Conservation (phyloP, 495 filamentous ascomycete genomes). For the Penicillium malachiteum region DNA sequence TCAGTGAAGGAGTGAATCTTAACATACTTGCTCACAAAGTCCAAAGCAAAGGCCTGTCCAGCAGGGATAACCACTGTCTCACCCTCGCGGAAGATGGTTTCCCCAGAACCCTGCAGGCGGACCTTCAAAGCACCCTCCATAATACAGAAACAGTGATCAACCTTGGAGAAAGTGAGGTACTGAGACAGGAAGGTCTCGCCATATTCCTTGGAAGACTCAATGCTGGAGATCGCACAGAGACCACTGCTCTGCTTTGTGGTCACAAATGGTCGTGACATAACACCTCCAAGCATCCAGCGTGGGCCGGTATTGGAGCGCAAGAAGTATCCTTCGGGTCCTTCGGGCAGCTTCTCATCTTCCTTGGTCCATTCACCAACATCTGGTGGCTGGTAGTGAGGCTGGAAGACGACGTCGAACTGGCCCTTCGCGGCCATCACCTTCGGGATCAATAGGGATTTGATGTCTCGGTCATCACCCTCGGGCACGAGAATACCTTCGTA, state of each 20-base stretch:
- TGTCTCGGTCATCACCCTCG: conserved; percentile 42
- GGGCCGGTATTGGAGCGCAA: conserved; percentile 43
- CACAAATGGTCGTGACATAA: conserved; percentile 43
- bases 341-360: conserved; percentile 41
- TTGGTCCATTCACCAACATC: conserved; percentile 41
- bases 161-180: conserved; percentile 35
- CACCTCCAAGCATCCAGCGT: conserved; percentile 43
- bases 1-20: conserved; percentile 43
- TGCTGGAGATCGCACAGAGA: conserved; percentile 46
- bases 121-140: conserved; percentile 41
- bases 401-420: conserved; percentile 49
- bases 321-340: conserved; percentile 37
- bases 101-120: conserved; percentile 27
- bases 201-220: conserved; percentile 40
- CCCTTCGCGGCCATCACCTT: conserved; percentile 51
- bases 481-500: conserved; percentile 52
- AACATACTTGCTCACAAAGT: conserved; percentile 40
- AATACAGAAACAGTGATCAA: conserved; percentile 42
- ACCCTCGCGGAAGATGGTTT: conserved; percentile 33
- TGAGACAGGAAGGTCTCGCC: conserved; percentile 29
- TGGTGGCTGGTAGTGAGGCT: conserved; percentile 39
- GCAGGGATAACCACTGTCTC: conserved; percentile 45
- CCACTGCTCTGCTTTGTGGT: conserved; percentile 43
- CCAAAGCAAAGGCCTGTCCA: conserved; percentile 37
- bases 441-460: conserved; percentile 43